These are phyloP conservation scores for Pyrenula massariospora DNA, from an alignment of 495 filamentous ascomycete species.

Conservation along the genomic window DNA sequence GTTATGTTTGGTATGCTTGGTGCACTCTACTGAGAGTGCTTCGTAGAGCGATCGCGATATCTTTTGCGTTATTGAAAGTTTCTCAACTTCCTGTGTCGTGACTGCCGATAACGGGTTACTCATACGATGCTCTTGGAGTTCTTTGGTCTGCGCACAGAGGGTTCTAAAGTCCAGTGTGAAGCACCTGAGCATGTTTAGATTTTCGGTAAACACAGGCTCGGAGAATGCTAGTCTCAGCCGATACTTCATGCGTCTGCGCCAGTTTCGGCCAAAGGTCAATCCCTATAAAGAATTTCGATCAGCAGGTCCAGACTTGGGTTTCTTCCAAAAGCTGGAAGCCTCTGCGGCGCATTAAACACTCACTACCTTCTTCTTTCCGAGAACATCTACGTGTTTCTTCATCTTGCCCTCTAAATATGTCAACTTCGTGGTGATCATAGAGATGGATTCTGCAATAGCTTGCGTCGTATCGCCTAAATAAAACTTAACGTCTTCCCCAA, in stretches of 20 bases:
- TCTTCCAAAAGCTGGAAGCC: no score
- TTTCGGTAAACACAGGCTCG: background rate
- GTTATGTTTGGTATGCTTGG: conserved; percentile 17
- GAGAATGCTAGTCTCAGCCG: background rate
- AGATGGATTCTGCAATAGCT: background rate
- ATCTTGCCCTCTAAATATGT: background rate
- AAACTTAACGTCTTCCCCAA: background rate
- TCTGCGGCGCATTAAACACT: no score
- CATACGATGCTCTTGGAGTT: background rate
- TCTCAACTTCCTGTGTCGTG: background rate
- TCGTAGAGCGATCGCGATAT: conserved; percentile 12
- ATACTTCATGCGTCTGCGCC: background rate
- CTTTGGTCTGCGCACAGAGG: background rate
- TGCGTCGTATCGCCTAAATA: background rate
- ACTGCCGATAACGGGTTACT: no score
- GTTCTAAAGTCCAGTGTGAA: background rate
- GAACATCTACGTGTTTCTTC: background rate
- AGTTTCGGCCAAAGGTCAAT: no score
- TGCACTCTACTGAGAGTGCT: conserved; percentile 19
- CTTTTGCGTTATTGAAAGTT: background rate
- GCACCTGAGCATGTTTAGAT: background rate
- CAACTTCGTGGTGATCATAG: background rate
- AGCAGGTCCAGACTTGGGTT: no score
- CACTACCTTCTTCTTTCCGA: background rate
- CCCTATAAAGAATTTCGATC: no score